A percentile compares a stretch with the other conserved stretches of the same genome.
Conservation (phyloP, 768 basidiomycete genomes). For the Hygrophorus russula region DNA sequence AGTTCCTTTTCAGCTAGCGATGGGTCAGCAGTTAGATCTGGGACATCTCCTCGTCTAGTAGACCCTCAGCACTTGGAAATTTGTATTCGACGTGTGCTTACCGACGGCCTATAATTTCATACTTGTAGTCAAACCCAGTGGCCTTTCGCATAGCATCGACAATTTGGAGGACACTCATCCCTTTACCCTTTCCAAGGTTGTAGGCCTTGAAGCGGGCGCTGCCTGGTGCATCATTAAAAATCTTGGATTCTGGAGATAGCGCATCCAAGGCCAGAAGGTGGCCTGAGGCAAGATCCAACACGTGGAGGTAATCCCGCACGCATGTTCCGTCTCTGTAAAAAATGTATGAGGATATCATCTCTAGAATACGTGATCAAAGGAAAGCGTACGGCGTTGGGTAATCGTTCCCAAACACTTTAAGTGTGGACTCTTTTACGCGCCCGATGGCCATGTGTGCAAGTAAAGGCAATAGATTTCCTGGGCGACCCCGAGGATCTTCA, state of each 20-base stretch:
- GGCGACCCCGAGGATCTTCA: constrained; percentile 92
- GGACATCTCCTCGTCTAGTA: constrained; percentile 84
- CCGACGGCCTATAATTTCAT: constrained; percentile 86
- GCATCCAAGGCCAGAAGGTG: constrained; percentile 89
- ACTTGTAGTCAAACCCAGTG: constrained; percentile 80
- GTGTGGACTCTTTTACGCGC: constrained; percentile 54
- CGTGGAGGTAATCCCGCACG: constrained; percentile 90
- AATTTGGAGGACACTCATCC: constrained; percentile 89
- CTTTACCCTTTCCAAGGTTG: constrained; percentile 91
- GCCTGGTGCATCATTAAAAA: constrained; percentile 46
- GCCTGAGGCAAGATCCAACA: constrained; percentile 91
- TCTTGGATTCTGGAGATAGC: constrained; percentile 43
- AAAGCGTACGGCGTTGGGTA: constrained; percentile 78
- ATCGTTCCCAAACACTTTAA: constrained; percentile 92
- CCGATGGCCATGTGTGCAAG: constrained; percentile 94
- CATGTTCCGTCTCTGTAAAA: constrained; percentile 75
- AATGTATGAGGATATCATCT: background rate
- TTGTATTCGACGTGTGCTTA: constrained; percentile 24
- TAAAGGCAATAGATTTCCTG: constrained; percentile 88
- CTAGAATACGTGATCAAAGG: background rate
- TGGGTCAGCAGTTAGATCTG: constrained; percentile 92
- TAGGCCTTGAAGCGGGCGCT: constrained; percentile 79
- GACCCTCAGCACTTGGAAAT: background rate
- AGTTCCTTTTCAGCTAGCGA: constrained; percentile 85
- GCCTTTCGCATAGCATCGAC: constrained; percentile 90